Conservation (phyloP, 2,329 filamentous ascomycete species). For the Penicillium sp. region DNA sequence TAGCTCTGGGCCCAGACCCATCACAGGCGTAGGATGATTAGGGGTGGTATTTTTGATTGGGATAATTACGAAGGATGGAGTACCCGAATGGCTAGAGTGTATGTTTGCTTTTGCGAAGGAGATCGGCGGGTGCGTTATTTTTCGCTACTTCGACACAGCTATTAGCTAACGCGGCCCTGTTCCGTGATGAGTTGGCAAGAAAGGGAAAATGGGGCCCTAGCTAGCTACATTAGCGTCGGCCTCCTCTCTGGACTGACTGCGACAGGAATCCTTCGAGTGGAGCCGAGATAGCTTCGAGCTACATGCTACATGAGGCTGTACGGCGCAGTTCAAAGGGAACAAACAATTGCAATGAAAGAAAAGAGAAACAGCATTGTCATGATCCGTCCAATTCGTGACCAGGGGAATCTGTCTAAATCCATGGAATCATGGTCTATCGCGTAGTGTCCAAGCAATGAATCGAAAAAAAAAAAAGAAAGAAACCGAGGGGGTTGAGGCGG, state of each 20-base stretch:
- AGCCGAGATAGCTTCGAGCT: background rate
- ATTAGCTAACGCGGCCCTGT: no score
- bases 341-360: no score
- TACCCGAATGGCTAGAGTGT: no score
- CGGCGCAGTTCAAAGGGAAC: background rate
- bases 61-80: no score
- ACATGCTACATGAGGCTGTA: background rate
- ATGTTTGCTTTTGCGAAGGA: background rate
- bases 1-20: no score
- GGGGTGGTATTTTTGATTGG: background rate
- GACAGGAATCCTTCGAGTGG: background rate
- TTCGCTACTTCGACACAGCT: no score
- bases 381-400: background rate
- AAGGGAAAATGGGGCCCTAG: no score
- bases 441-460: background rate
- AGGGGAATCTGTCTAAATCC: slow-evolving; percentile 5
- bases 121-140: slow-evolving; percentile 1
- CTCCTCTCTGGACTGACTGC: background rate
- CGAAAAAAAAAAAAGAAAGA: background rate
- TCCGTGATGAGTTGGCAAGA: no score
- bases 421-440: slow-evolving; percentile 2
- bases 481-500: background rate
- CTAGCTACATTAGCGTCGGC: background rate
- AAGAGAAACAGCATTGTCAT: background rate
- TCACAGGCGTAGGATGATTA: background rate